phyloP scores from a whole-genome alignment of 108 stramenopile species.

The Bacterosira constricta region DNA sequence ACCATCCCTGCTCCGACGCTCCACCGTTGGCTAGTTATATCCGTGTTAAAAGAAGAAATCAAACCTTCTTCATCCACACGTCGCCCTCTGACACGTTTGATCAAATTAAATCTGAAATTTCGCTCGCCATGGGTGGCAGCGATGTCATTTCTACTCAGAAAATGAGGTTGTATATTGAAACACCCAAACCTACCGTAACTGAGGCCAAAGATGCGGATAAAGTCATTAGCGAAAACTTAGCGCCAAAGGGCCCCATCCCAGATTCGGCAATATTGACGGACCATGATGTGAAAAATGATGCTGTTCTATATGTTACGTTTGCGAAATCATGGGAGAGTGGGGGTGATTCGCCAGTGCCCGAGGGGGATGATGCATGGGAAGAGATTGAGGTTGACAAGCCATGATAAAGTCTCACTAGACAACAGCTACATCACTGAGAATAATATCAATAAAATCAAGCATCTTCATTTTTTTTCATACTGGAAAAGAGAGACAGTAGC shows the following conservation, averaged over 20 bases:
- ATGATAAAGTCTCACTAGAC: no score
- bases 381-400: conserved; percentile 8
- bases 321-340: conserved; percentile 7
- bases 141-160: conserved; percentile 23
- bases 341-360: neutral
- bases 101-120: conserved; percentile 59
- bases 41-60: conserved; percentile 62
- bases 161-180: conserved; percentile 42
- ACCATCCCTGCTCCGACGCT: no score
- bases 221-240: neutral
- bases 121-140: conserved; percentile 35
- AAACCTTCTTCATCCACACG: conserved; percentile 67
- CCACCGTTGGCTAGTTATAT: conserved; percentile 42
- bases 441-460: no score
- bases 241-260: conserved; percentile 22
- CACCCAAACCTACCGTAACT: conserved; percentile 16
- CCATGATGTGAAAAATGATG: conserved; percentile 55
- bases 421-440: no score
- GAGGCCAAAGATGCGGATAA: neutral
- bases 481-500: no score
- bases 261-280: conserved; percentile 31
- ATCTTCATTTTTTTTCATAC: no score
- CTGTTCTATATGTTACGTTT: conserved; percentile 54
- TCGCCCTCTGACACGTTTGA: conserved; percentile 51
- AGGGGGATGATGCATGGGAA: conserved; percentile 24